A percentile compares a stretch with the other conserved stretches of the same genome.
Conservation (phyloP, 192 early-diverging fungal species). For the Backusella australiensis region DNA sequence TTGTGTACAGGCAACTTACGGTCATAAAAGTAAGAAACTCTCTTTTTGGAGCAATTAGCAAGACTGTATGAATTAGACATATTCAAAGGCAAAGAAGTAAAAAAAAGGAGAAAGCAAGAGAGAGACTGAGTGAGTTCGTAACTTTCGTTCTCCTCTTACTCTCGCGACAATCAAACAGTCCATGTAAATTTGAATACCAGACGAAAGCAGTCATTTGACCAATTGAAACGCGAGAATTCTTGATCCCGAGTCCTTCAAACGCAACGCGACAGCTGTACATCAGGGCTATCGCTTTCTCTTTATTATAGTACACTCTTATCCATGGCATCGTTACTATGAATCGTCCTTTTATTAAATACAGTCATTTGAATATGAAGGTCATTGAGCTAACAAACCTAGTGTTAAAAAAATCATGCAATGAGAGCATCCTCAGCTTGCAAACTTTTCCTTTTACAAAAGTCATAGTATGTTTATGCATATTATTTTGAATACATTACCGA, state of each 20-base stretch:
- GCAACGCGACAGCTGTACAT: too few relatives aligned
- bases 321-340: too few relatives aligned
- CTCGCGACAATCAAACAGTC: slow-evolving; percentile 4
- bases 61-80: slow-evolving; percentile 42
- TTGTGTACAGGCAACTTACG: slow-evolving; percentile 25
- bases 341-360: too few relatives aligned
- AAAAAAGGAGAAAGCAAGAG: background rate
- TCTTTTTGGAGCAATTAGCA: slow-evolving; percentile 49
- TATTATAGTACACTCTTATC: too few relatives aligned
- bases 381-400: too few relatives aligned
- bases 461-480: too few relatives aligned
- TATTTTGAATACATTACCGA: too few relatives aligned
- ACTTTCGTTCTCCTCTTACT: slow-evolving; percentile 5
- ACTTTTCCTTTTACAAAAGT: too few relatives aligned
- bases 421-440: too few relatives aligned
- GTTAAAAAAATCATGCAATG: too few relatives aligned
- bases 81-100: background rate
- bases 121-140: background rate
- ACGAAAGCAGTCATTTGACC: background rate
- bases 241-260: background rate
- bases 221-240: background rate
- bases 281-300: too few relatives aligned
- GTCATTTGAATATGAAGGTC: too few relatives aligned
- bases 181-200: background rate
- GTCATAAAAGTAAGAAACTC: slow-evolving; percentile 65